Percentiles rank a stretch among this genome's conserved stretches.
Conservation (phyloP, 148 eudicot species). For the Drosera capensis region DNA sequence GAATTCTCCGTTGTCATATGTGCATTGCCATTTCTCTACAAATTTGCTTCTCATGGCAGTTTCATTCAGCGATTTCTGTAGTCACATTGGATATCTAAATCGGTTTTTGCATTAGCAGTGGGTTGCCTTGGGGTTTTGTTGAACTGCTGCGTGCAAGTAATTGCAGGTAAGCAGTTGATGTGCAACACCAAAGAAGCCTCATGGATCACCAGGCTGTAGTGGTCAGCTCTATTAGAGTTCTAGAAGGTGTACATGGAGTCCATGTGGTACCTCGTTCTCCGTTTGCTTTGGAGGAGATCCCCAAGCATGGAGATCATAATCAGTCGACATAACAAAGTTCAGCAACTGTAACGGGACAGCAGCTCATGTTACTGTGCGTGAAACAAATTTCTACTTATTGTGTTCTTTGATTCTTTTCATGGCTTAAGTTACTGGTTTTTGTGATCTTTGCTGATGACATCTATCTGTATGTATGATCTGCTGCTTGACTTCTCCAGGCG, state of each 20-base stretch:
- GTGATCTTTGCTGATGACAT: background rate
- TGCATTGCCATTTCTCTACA: too few species aligned
- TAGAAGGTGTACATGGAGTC: constrained; percentile 73
- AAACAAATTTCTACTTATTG: background rate
- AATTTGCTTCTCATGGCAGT: too few species aligned
- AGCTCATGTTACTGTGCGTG: constrained; percentile 46
- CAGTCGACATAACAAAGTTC: constrained; percentile 17
- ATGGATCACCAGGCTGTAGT: constrained; percentile 51
- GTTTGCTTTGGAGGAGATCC: constrained; percentile 52
- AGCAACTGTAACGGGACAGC: constrained; percentile 16
- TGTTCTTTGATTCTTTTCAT: background rate
- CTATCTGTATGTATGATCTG: constrained; percentile 1
- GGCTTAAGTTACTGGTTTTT: background rate
- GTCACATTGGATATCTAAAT: background rate
- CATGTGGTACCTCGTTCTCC: constrained; percentile 70
- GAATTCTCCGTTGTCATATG: too few species aligned
- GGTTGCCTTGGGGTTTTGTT: background rate
- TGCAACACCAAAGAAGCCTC: constrained; percentile 21
- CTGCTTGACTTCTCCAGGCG: constrained; percentile 24
- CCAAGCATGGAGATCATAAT: constrained; percentile 31
- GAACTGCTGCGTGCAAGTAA: constrained; percentile 19
- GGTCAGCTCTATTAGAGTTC: constrained; percentile 34
- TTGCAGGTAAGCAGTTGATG: constrained; percentile 52
- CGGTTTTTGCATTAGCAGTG: background rate
- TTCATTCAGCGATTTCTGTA: background rate